Conservation (phyloP, 2,329 filamentous ascomycete genomes). For the Aureobasidium musti region DNA sequence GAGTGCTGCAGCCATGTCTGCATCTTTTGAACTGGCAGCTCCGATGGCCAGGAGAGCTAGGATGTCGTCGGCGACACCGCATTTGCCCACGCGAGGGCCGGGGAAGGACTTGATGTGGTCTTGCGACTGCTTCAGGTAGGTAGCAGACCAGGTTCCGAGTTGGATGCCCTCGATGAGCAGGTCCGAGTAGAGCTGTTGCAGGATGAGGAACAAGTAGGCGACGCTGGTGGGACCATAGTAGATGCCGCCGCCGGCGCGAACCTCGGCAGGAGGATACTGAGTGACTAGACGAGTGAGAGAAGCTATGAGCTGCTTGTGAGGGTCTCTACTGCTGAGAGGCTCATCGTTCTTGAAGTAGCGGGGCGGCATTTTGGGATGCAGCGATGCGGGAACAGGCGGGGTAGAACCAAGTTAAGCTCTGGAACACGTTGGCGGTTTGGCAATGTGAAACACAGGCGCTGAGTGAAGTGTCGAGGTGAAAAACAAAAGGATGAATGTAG, state of each 20-base stretch:
- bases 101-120: constrained; percentile 53
- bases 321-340: constrained; percentile 45
- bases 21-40: constrained; percentile 53
- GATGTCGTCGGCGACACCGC: constrained; percentile 55
- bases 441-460: background rate
- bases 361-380: constrained; percentile 37
- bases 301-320: constrained; percentile 54
- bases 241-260: constrained; percentile 52
- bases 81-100: constrained; percentile 50
- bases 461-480: background rate
- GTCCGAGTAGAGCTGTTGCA: constrained; percentile 53
- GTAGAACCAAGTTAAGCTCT: constrained; percentile 7
- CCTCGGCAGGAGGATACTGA: constrained; percentile 50
- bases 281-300: constrained; percentile 53
- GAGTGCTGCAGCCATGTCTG: constrained; percentile 53
- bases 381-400: constrained; percentile 21
- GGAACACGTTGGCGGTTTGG: background rate
- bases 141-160: constrained; percentile 53
- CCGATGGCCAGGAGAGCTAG: constrained; percentile 54
- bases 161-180: constrained; percentile 50
- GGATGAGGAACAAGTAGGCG: constrained; percentile 53
- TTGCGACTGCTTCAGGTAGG: constrained; percentile 54
- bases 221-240: constrained; percentile 55
- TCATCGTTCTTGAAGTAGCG: constrained; percentile 47
- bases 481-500: background rate